Percentiles rank a stretch among this genome's conserved stretches.
Evolutionary conservation across 139 green algal species (phyloP).

Genomic region (Zygnema cylindricum): DNA sequence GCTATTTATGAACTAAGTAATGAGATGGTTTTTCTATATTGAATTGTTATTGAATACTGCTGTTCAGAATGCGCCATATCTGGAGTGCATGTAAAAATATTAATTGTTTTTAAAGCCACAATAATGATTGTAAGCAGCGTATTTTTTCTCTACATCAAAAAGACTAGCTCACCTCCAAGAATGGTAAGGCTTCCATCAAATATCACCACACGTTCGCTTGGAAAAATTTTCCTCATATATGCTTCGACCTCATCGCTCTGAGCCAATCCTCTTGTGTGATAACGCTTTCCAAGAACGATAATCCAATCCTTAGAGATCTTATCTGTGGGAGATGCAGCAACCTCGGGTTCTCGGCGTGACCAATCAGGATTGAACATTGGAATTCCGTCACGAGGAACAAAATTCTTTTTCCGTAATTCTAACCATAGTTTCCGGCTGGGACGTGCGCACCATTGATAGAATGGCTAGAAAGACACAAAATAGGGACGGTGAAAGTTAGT

Average conservation of each 20-base stretch:
- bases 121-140: no score
- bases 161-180: conserved; percentile 7
- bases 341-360: not conserved
- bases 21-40: no score
- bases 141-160: no score
- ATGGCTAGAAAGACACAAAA: not conserved
- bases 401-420: conserved; percentile 14
- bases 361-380: conserved; percentile 34
- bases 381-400: conserved; percentile 12
- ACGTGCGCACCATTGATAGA: conserved; percentile 25
- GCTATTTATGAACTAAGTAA: no score
- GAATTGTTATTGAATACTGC: no score
- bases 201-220: conserved; percentile 13
- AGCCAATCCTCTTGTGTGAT: conserved; percentile 16
- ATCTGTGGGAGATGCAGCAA: not conserved
- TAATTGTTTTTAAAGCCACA: no score
- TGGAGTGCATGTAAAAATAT: no score
- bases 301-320: not conserved
- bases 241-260: conserved; percentile 17
- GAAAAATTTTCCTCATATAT: conserved; percentile 18
- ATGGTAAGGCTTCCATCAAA: conserved; percentile 33
- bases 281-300: not conserved
- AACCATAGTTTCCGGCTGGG: conserved; percentile 16
- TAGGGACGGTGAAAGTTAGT: not conserved
- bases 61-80: no score